phyloP scores from a whole-genome alignment of 331 rosid species.

The Malus hybrid region DNA sequence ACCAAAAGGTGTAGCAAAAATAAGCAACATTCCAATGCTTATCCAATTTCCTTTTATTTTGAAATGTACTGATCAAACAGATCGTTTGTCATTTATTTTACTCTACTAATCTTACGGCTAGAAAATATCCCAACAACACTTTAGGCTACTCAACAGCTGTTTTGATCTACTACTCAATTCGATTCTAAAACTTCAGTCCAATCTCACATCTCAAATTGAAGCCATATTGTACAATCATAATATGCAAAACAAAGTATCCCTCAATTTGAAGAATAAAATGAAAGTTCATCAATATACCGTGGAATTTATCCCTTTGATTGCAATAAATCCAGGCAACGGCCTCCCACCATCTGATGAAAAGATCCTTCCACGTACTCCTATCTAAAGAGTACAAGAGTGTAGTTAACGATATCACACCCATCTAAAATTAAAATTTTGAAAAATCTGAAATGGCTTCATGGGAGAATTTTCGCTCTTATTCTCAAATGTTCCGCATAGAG shows the following conservation, averaged over 20 bases:
- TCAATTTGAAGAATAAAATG: background rate
- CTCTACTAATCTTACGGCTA: too few relatives aligned
- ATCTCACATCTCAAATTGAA: background rate
- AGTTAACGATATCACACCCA: background rate
- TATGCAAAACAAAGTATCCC: background rate
- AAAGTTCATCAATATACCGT: slow-evolving; percentile 33
- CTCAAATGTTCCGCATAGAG: background rate
- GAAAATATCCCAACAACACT: background rate
- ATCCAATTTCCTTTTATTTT: too few relatives aligned
- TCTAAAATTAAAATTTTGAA: background rate
- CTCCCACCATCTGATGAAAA: slow-evolving; percentile 71
- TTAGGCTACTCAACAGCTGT: background rate
- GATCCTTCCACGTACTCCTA: slow-evolving; percentile 85
- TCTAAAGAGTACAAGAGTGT: slow-evolving; percentile 35
- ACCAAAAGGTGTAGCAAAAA: background rate
- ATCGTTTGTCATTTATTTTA: too few relatives aligned
- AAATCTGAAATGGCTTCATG: background rate
- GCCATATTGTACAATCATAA: background rate
- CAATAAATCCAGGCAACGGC: slow-evolving; percentile 58
- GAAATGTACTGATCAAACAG: too few relatives aligned
- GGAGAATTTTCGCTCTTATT: background rate
- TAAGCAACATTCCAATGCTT: background rate
- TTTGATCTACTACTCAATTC: background rate
- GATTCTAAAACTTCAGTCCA: background rate
- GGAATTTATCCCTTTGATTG: slow-evolving; percentile 64